These are phyloP conservation scores for Limonium bicolor DNA, from an alignment of 148 eudicot genomes.

Conservation along the genomic window DNA sequence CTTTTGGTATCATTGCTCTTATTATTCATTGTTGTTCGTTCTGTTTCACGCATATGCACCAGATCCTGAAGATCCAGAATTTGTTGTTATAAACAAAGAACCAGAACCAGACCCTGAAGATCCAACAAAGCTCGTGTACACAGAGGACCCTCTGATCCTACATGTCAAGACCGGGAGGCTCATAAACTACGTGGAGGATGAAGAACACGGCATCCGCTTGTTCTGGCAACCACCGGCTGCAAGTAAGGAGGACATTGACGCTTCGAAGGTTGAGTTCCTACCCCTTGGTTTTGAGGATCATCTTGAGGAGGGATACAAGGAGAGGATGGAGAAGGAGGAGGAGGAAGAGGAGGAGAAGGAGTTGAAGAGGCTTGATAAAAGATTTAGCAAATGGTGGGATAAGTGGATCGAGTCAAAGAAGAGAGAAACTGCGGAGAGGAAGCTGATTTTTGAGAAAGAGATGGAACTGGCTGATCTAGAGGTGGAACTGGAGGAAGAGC, in stretches of 20 bases:
- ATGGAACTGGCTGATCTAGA: constrained; percentile 56
- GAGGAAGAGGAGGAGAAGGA: constrained; percentile 15
- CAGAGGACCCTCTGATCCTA: constrained; percentile 74
- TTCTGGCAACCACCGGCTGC: constrained; percentile 69
- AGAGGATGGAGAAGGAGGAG: constrained; percentile 26
- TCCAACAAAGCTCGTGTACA: constrained; percentile 53
- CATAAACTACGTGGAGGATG: constrained; percentile 68
- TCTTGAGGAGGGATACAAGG: constrained; percentile 25
- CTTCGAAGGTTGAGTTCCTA: constrained; percentile 44
- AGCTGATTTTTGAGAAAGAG: constrained; percentile 39
- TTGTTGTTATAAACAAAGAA: constrained; percentile 65
- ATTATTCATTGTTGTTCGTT: neutral
- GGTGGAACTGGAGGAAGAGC: constrained; percentile 42
- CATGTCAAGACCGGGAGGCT: constrained; percentile 76
- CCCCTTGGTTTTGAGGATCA: constrained; percentile 86
- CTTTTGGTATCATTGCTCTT: neutral
- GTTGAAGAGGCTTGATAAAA: constrained; percentile 22
- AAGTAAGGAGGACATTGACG: constrained; percentile 63
- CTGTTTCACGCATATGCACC: neutral
- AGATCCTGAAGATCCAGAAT: constrained; percentile 39
- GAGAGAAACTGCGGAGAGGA: constrained; percentile 26
- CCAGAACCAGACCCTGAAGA: constrained; percentile 85
- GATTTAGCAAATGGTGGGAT: constrained; percentile 22
- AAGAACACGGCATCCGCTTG: constrained; percentile 72
- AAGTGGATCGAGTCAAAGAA: constrained; percentile 61